A percentile compares a stretch with the other conserved stretches of the same genome.
phyloP scores from a whole-genome alignment of 345 rosid species.

The Hibiscus trionum region DNA sequence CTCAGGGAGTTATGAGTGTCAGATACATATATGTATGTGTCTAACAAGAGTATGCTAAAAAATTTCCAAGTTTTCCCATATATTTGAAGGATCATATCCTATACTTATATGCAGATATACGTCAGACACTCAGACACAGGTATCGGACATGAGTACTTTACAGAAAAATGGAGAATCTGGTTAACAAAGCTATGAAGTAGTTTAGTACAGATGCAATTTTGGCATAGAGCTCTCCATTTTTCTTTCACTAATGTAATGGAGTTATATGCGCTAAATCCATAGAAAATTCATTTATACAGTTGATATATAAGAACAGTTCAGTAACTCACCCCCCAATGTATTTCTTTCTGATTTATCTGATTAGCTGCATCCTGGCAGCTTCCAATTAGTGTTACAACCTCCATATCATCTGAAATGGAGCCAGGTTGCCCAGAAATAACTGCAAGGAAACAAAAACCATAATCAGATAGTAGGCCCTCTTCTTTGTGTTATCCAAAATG shows the following conservation, averaged over 20 bases:
- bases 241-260: not conserved
- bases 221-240: not conserved
- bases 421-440: conserved; percentile 87
- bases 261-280: not conserved
- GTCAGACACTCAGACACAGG: no score
- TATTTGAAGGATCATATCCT: not conserved
- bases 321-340: conserved; percentile 80
- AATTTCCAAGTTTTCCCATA: not conserved
- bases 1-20: not conserved
- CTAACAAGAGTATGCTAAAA: no score
- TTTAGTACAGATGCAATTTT: no score
- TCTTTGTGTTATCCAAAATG: not conserved
- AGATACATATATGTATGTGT: not conserved
- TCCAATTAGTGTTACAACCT: conserved; percentile 67
- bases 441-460: conserved; percentile 30
- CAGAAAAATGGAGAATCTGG: not conserved
- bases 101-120: not conserved
- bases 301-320: not conserved
- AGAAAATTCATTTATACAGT: not conserved
- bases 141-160: not conserved
- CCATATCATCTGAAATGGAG: conserved; percentile 76
- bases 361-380: conserved; percentile 62
- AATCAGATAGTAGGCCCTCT: not conserved
- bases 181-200: not conserved
- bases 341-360: conserved; percentile 72